phyloP scores from a whole-genome alignment of 1,139 yeast species.

The Debaryomycetaceae sp. region DNA sequence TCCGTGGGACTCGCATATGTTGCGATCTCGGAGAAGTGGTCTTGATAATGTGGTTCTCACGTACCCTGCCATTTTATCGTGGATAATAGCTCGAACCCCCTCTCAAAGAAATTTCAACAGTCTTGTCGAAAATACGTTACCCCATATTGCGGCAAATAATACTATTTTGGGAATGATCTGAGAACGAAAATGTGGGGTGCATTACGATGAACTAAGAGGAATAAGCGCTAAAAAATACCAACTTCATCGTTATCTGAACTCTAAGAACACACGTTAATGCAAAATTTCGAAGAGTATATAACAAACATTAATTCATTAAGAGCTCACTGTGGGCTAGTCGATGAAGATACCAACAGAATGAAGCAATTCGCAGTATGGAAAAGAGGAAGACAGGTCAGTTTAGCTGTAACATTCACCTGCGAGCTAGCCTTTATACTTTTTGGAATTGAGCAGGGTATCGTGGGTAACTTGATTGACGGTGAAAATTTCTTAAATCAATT shows the following conservation, averaged over 20 bases:
- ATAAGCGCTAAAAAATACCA: neutral
- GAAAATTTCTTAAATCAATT: conserved; percentile 11
- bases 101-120: too few species aligned
- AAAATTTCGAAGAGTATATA: neutral
- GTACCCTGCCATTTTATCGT: too few species aligned
- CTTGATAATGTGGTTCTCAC: too few species aligned
- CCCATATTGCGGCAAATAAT: neutral
- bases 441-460: conserved; percentile 12
- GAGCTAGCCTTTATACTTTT: conserved; percentile 11
- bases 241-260: neutral
- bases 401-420: conserved; percentile 11
- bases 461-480: conserved; percentile 9
- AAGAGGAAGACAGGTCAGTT: conserved; percentile 9
- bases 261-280: neutral
- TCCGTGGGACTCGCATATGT: too few species aligned
- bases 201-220: neutral
- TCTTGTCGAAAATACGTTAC: neutral
- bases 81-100: too few species aligned
- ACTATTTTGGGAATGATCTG: neutral
- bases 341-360: conserved; percentile 2
- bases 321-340: neutral
- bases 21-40: too few species aligned
- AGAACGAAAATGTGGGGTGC: neutral
- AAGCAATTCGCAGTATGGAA: conserved; percentile 8
- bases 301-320: neutral